Conservation (phyloP, 192 early-diverging fungal species). For the Funneliformis mosseae region DNA sequence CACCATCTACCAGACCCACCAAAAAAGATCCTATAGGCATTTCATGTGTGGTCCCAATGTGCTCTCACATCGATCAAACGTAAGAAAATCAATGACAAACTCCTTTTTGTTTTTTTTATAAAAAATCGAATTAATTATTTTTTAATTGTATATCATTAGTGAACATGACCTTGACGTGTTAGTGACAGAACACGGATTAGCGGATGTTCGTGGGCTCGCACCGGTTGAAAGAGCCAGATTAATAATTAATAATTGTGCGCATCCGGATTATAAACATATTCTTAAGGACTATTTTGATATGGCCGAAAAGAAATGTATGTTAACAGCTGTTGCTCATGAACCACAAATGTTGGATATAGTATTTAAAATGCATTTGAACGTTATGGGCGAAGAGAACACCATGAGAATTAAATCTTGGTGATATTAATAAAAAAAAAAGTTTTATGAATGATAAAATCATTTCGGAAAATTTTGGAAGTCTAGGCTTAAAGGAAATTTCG, state of each 20-base stretch:
- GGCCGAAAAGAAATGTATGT: constrained; percentile 43
- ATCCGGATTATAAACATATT: constrained; percentile 45
- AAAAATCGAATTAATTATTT: neutral
- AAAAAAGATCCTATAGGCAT: constrained; percentile 39
- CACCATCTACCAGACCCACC: constrained; percentile 44
- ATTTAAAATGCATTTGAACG: constrained; percentile 48
- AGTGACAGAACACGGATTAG: constrained; percentile 50
- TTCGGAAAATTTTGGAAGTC: too few species aligned
- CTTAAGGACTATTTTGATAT: constrained; percentile 46
- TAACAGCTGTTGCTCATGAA: constrained; percentile 43
- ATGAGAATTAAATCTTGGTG: constrained; percentile 48
- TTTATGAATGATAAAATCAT: too few species aligned
- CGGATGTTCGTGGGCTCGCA: constrained; percentile 45
- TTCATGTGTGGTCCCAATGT: constrained; percentile 47
- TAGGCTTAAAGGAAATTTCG: too few species aligned
- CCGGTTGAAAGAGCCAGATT: constrained; percentile 45
- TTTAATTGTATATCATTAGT: neutral
- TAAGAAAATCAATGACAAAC: neutral
- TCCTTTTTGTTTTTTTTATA: too few species aligned
- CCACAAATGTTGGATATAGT: constrained; percentile 50
- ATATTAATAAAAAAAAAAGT: too few species aligned
- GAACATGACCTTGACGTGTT: constrained; percentile 49
- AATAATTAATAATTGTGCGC: constrained; percentile 51
- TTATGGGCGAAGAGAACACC: constrained; percentile 42
- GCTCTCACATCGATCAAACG: constrained; percentile 47